Evolutionary conservation across 2,329 filamentous ascomycete species (phyloP), one percentile per base, ranked within the genome.

Genomic region (Sporothrix globosa): DNA sequence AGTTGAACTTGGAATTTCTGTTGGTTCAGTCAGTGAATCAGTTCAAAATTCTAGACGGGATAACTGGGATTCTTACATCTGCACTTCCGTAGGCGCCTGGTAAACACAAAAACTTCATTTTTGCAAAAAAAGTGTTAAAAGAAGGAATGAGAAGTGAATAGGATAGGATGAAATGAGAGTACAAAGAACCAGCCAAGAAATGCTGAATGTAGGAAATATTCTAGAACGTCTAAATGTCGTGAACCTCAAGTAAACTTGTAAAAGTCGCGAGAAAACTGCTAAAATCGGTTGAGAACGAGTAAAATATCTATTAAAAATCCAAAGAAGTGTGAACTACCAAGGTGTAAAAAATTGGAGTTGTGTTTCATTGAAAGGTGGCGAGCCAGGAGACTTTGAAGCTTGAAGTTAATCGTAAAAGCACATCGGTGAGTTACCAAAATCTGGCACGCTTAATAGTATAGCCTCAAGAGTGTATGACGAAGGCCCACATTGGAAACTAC

Each of bases 11-110:
- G 80, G 74, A 87, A 87, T 80, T 86, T 86, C 85, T 87, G 69
- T 17, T 52, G 21, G 13, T 34, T 63, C 21, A 14, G 68, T 52
- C 24, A 61, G 44, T 52, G 10, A 1, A 53, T 7, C 39, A n/a
- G 3, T 61, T 21, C 11, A 21, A 21, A 30, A 5, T n/a, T 41
- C n/a, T 10, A 19, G 3, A 10, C 19, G n/a, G 46, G 24, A 6
- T 11, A 21, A 27, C 1, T 34, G 70, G 78, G 19, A 13, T 69
- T 78, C 83, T 79, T 77, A 85, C 84, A 74, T 83, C 82, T 67
- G 85, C 83, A 78, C 84, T 88, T 69, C 86, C 86, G 76, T 85
- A 88, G 27, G 86, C 84, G 73, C 86, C 86, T 46, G 86, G 86
- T 10, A 88, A 80, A 76, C 86, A 88, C 44, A 88, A 77, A 68